phyloP scores from a whole-genome alignment of 768 basidiomycete species.

The Collybia mongolica region DNA sequence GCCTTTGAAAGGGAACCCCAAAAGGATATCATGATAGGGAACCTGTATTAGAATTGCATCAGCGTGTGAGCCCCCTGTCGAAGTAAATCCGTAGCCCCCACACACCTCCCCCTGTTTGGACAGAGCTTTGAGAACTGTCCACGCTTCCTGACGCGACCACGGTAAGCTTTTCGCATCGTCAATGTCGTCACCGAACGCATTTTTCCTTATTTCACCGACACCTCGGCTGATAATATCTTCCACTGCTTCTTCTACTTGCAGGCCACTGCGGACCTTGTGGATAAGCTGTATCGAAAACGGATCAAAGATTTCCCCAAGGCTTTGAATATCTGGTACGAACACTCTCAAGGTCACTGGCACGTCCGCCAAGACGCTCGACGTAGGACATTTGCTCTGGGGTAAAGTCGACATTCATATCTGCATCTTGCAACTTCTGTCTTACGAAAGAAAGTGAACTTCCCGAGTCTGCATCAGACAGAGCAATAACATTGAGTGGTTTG shows the following conservation, averaged over 20 bases:
- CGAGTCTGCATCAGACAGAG: conserved; percentile 83
- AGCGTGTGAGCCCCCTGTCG: neutral
- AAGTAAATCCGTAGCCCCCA: conserved; percentile 15
- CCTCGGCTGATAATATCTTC: conserved; percentile 85
- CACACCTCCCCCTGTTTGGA: conserved; percentile 63
- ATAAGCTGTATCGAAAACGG: conserved; percentile 54
- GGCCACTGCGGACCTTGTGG: conserved; percentile 79
- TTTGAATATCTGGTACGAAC: conserved; percentile 40
- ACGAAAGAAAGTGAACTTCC: conserved; percentile 80
- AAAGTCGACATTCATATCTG: conserved; percentile 50
- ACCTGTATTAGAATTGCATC: conserved; percentile 39
- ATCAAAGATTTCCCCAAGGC: neutral
- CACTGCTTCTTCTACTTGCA: conserved; percentile 74
- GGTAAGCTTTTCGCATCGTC: conserved; percentile 82
- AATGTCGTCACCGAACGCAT: conserved; percentile 87
- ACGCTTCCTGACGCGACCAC: conserved; percentile 89
- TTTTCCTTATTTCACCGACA: conserved; percentile 83
- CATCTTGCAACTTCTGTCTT: conserved; percentile 69
- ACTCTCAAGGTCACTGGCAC: conserved; percentile 85
- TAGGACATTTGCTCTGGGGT: conserved; percentile 52
- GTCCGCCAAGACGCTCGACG: conserved; percentile 81
- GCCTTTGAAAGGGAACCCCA: conserved; percentile 90
- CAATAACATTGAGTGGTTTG: conserved; percentile 77
- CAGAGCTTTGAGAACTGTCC: conserved; percentile 76
- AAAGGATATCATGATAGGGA: conserved; percentile 77